Percentiles rank a stretch among this genome's conserved stretches.
Conservation (phyloP, 345 rosid genomes). For the Carallia brachiata region DNA sequence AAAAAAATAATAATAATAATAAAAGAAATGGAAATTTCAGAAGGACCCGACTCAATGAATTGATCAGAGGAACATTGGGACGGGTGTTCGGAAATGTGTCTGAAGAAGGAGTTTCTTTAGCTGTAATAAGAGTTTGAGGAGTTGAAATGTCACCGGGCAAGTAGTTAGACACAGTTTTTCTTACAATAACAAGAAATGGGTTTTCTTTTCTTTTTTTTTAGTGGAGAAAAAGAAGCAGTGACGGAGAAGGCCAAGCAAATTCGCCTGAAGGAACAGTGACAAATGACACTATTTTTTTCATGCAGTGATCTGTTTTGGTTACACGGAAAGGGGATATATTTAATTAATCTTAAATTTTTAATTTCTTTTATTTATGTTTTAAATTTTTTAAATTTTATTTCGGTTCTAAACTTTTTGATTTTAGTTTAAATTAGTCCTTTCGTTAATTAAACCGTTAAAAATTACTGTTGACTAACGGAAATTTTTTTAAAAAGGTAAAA, state of each 20-base stretch:
- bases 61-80: neutral
- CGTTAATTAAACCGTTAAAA: too few species aligned
- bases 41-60: slow-evolving; percentile 7
- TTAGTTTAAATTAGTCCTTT: too few species aligned
- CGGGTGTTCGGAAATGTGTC: neutral
- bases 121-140: slow-evolving; percentile 1
- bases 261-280: neutral
- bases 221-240: neutral
- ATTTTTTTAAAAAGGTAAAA: too few species aligned
- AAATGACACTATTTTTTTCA: neutral
- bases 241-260: neutral
- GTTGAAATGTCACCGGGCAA: slow-evolving; percentile 39
- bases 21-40: slow-evolving; percentile 9
- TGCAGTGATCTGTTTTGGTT: too few species aligned
- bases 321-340: too few species aligned
- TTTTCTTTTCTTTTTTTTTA: neutral
- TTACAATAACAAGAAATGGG: neutral
- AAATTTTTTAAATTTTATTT: too few species aligned
- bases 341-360: too few species aligned
- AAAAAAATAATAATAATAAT: neutral
- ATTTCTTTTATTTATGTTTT: too few species aligned
- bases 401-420: too few species aligned
- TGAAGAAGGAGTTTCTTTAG: slow-evolving; percentile 10
- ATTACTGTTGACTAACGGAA: too few species aligned
- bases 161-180: slow-evolving; percentile 36